phyloP scores from a whole-genome alignment of 177 flowering plant species.

The Tripterygium wilfordii region DNA sequence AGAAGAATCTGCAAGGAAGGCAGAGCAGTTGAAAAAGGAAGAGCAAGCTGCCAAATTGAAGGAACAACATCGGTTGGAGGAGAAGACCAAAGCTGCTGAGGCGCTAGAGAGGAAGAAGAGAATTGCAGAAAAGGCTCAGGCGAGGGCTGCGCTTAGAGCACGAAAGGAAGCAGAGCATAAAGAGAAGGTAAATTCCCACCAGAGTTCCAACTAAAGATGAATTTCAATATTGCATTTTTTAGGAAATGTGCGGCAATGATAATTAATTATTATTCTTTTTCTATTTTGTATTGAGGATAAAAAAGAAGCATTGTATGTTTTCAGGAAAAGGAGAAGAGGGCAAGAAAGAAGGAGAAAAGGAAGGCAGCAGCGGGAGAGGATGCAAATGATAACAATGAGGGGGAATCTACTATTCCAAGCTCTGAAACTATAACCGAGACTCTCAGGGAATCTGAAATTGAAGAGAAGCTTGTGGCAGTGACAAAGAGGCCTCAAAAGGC shows the following conservation, averaged over 20 bases:
- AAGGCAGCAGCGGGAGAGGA: conserved; percentile 27
- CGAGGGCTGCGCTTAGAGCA: conserved; percentile 61
- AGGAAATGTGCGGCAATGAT: no score
- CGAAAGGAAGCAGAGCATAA: conserved; percentile 78
- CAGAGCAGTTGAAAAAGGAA: conserved; percentile 54
- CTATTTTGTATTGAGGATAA: no score
- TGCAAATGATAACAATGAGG: conserved; percentile 15
- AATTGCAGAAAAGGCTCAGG: conserved; percentile 66
- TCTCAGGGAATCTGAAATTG: conserved; percentile 25
- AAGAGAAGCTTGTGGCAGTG: conserved; percentile 25
- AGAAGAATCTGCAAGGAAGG: conserved; percentile 48
- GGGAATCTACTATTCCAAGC: conserved; percentile 24
- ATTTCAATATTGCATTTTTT: no score
- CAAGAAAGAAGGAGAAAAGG: conserved; percentile 74
- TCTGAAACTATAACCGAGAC: conserved; percentile 25
- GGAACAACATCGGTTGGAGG: conserved; percentile 69
- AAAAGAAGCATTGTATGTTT: no score
- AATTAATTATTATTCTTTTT: no score
- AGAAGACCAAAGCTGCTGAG: conserved; percentile 74
- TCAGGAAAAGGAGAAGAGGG: conserved; percentile 78
- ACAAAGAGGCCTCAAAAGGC: conserved; percentile 36
- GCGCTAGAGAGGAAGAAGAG: conserved; percentile 85
- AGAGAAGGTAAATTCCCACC: conserved; percentile 55
- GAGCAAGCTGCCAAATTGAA: conserved; percentile 60
- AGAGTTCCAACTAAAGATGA: neutral